Evolutionary conservation across 208 protist genomes (phyloP).

Genomic region (Vickermania spadyakhi): DNA sequence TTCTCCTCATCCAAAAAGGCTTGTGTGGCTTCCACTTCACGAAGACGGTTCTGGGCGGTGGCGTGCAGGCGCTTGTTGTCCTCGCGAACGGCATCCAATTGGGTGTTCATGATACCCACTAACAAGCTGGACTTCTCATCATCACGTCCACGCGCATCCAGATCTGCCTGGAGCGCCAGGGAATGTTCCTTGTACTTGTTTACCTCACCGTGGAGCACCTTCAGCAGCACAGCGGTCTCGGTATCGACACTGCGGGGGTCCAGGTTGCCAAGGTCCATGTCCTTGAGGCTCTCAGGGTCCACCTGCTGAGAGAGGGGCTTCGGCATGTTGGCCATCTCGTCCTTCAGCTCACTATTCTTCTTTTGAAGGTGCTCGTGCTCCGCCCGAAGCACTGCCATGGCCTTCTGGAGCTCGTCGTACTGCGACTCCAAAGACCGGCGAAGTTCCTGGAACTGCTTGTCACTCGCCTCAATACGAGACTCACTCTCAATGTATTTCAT

Average conservation of each 20-base stretch:
- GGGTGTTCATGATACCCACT: constrained; percentile 73
- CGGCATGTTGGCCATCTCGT: constrained; percentile 1
- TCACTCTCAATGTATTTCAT: constrained; percentile 34
- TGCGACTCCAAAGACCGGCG: constrained; percentile 18
- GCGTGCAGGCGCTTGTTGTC: constrained; percentile 68
- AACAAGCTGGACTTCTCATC: constrained; percentile 81
- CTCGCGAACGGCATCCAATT: constrained; percentile 70
- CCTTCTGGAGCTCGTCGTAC: constrained; percentile 18
- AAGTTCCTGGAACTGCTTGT: constrained; percentile 13
- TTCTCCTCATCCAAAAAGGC: constrained; percentile 38
- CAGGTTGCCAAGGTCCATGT: neutral
- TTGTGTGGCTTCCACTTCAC: constrained; percentile 36
- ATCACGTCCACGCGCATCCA: constrained; percentile 55
- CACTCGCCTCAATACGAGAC: constrained; percentile 9
- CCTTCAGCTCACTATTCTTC: constrained; percentile 7
- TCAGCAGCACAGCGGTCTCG: constrained; percentile 65
- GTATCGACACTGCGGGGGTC: constrained; percentile 35
- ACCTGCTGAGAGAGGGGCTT: constrained; percentile 6
- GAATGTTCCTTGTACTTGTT: constrained; percentile 65
- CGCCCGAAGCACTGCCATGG: constrained; percentile 3
- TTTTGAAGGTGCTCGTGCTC: constrained; percentile 22
- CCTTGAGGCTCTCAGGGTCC: neutral
- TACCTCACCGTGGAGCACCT: constrained; percentile 65
- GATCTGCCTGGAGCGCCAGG: constrained; percentile 38
- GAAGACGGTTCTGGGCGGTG: constrained; percentile 22